Base-by-base conservation (phyloP, 2,329 filamentous ascomycete species). In the Phaeosphaeria sp. region DNA sequence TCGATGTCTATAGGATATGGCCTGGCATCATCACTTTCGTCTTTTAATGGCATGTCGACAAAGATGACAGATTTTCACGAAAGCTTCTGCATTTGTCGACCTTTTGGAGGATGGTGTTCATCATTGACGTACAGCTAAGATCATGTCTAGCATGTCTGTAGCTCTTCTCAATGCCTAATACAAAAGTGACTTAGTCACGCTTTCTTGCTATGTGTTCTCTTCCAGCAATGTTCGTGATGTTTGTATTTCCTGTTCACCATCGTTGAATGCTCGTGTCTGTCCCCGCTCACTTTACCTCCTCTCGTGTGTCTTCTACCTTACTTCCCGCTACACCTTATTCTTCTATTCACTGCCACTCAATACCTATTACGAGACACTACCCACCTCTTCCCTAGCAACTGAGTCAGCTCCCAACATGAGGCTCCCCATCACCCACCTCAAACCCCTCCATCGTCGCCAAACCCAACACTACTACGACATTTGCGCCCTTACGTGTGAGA, bases 111-210 rank as follows among this genome's bases (percentile, higher is more conserved):
- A 59, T 30, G 52, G 44, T 27, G 43, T 30, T 53, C 42, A 57
- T 56, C 51, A 48, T 56, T 51, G 64, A 39, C 46, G 45, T 50
- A 59, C 53, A 59, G 60, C 57, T 60, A 39, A 48, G 44, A 54
- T 33, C 53, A 58, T 60, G 58, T 49, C 44, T 59, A 55, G 56
- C 52, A 59, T 54, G 49, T 53, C 42, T 53, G 43, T 66, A 65
- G 62, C 62, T 62, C 51, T 59, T 57, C 56, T 53, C 56, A 56
- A 59, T 62, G 57, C 25, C 46, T 65, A 65, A 65, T 65, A 55
- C 36, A 54, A 64, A 56, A 44, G 53, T 59, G 55, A 54, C 53
- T 48, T 58, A 27, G 55, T 59, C 57, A 53, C 51, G 22, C 33
- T 49, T 17, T 17, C 20, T 55, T 55, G 33, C 5, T 44, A 30